Conservation (phyloP, 768 basidiomycete species). For the Lactarius tabidus region DNA sequence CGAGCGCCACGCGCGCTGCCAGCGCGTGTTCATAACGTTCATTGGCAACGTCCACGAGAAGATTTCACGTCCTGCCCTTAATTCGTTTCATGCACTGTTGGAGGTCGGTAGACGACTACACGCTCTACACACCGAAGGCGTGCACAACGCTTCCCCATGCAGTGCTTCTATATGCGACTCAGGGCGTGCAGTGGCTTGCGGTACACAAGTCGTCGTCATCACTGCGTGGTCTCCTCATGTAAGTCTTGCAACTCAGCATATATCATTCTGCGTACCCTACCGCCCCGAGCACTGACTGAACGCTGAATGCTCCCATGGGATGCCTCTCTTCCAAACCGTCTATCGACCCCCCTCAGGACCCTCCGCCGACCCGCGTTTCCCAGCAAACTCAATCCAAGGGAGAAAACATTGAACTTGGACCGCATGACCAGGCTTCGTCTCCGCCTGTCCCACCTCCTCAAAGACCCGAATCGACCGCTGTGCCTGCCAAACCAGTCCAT, state of each 20-base stretch:
- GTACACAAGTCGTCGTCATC: neutral
- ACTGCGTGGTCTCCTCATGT: neutral
- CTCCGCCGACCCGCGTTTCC: neutral
- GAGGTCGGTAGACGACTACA: neutral
- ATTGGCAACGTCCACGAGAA: neutral
- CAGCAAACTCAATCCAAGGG: neutral
- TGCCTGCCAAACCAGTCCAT: neutral
- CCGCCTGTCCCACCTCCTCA: neutral
- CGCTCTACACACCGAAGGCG: neutral
- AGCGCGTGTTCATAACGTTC: neutral
- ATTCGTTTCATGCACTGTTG: neutral
- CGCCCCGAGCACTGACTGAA: neutral
- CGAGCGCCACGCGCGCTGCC: neutral
- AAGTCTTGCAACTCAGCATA: neutral
- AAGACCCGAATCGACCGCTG: neutral
- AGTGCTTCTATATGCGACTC: neutral
- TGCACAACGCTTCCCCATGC: neutral
- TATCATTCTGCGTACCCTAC: neutral
- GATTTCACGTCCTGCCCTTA: neutral
- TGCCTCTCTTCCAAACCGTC: neutral
- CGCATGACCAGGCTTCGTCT: too few species aligned
- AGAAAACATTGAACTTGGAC: neutral
- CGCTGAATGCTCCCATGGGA: neutral
- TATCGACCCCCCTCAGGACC: neutral
- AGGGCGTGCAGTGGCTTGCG: neutral